Evolutionary conservation across 106 monocot species (phyloP).

Genomic region (Dioscorea dumetorum): DNA sequence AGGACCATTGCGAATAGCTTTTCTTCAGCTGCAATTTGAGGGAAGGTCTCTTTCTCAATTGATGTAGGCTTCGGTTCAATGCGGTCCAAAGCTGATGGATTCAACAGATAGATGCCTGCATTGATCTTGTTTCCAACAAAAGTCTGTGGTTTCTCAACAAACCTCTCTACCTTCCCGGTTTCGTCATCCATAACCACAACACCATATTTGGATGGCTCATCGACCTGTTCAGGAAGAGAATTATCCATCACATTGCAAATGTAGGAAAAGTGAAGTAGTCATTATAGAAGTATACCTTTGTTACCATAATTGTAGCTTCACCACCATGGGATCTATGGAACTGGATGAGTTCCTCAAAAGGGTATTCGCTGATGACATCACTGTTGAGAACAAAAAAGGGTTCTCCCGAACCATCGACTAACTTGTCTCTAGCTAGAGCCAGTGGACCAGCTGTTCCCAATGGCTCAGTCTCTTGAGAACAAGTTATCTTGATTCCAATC

Average conservation of each 20-base stretch:
- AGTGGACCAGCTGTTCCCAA: conserved; percentile 79
- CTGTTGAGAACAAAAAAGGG: conserved; percentile 90
- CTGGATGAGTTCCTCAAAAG: conserved; percentile 50
- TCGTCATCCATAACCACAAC: conserved; percentile 80
- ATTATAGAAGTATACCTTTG: conserved; percentile 39
- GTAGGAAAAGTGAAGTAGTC: background rate
- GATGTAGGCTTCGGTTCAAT: conserved; percentile 59
- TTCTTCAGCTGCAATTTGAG: conserved; percentile 36
- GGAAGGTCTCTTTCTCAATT: conserved; percentile 70
- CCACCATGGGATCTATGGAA: conserved; percentile 62
- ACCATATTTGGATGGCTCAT: conserved; percentile 88
- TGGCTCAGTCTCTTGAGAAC: conserved; percentile 81
- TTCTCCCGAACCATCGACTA: conserved; percentile 59
- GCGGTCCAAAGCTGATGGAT: conserved; percentile 49
- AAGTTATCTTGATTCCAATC: conserved; percentile 72
- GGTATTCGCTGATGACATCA: conserved; percentile 84
- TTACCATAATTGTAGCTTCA: conserved; percentile 73
- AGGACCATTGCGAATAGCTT: conserved; percentile 59
- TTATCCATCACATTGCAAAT: background rate
- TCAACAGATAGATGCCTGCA: conserved; percentile 58
- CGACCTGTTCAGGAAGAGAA: conserved; percentile 28
- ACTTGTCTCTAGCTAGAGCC: conserved; percentile 69
- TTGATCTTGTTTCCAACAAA: conserved; percentile 82
- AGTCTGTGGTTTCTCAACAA: conserved; percentile 79
- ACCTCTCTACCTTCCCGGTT: conserved; percentile 70